Evolutionary conservation across 768 basidiomycete species (phyloP).

Genomic region (Glaciozyma martinii): DNA sequence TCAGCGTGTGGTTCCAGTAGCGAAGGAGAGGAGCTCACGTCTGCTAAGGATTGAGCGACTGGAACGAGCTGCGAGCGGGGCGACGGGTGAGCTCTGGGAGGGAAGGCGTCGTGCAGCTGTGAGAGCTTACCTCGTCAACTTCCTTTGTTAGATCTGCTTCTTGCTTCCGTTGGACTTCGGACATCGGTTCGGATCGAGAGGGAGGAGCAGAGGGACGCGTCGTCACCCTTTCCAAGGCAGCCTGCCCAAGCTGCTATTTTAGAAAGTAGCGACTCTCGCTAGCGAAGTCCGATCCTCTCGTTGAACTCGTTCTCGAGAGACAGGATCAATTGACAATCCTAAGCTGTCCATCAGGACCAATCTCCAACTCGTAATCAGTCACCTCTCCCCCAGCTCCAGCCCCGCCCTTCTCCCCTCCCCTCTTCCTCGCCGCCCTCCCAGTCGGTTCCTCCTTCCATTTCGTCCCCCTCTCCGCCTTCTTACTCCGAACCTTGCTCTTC

Average conservation of each 20-base stretch:
- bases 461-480: conserved; percentile 19
- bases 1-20: no score
- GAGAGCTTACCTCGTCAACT: conserved; percentile 20
- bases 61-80: conserved; percentile 19
- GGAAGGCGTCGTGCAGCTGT: not conserved
- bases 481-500: conserved; percentile 11
- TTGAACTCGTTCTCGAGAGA: no score
- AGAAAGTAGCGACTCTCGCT: no score
- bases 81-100: not conserved
- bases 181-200: no score
- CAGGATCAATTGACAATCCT: not conserved
- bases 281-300: no score
- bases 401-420: not conserved
- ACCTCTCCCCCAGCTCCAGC: conserved; percentile 5
- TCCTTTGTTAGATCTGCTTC: conserved; percentile 25
- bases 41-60: conserved; percentile 19
- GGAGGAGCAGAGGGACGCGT: no score
- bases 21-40: not conserved
- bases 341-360: conserved; percentile 18
- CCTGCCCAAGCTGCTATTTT: no score
- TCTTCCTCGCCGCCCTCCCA: conserved; percentile 6
- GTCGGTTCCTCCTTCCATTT: conserved; percentile 1
- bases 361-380: conserved; percentile 9
- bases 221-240: no score
- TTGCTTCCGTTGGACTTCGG: conserved; percentile 16